Evolutionary conservation across 2,329 filamentous ascomycete genomes (phyloP).

Genomic region (Fusarium brachygibbosum): DNA sequence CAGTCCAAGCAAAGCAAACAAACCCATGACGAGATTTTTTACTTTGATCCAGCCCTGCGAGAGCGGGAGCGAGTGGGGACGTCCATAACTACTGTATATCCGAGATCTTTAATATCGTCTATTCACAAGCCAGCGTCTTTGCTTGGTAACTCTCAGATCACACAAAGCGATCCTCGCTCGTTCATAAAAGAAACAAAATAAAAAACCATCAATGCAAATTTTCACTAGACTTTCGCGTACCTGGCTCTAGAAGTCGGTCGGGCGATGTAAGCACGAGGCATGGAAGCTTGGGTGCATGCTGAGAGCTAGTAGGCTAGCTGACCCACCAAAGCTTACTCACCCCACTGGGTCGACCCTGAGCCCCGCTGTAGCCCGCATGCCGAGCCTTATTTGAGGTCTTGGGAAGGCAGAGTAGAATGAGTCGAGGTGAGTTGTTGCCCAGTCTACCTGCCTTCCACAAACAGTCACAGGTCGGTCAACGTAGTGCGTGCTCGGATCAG

Average conservation of each 20-base stretch:
- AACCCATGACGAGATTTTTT: constrained; percentile 32
- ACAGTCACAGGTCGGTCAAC: constrained; percentile 13
- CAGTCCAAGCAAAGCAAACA: constrained; percentile 24
- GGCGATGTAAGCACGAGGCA: constrained; percentile 13
- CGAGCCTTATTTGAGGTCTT: constrained; percentile 21
- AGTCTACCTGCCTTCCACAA: not conserved
- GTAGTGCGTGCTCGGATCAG: constrained; percentile 33
- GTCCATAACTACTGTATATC: not conserved
- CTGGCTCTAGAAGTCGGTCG: constrained; percentile 23
- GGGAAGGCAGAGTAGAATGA: not conserved
- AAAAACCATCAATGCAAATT: not conserved
- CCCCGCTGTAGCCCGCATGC: constrained; percentile 15
- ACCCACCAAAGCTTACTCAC: constrained; percentile 30
- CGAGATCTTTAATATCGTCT: not conserved
- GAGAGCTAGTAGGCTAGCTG: constrained; percentile 12
- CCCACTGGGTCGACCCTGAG: constrained; percentile 25
- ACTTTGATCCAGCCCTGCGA: constrained; percentile 38
- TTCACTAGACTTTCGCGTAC: constrained; percentile 24
- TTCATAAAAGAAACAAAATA: not conserved
- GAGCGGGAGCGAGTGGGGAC: constrained; percentile 36
- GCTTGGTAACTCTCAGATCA: too few species aligned
- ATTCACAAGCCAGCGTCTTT: not conserved
- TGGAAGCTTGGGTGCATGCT: constrained; percentile 2
- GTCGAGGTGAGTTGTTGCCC: not conserved
- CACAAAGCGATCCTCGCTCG: not conserved